phyloP scores from a whole-genome alignment of 345 rosid genomes.

The Gynandropsis gynandra region DNA sequence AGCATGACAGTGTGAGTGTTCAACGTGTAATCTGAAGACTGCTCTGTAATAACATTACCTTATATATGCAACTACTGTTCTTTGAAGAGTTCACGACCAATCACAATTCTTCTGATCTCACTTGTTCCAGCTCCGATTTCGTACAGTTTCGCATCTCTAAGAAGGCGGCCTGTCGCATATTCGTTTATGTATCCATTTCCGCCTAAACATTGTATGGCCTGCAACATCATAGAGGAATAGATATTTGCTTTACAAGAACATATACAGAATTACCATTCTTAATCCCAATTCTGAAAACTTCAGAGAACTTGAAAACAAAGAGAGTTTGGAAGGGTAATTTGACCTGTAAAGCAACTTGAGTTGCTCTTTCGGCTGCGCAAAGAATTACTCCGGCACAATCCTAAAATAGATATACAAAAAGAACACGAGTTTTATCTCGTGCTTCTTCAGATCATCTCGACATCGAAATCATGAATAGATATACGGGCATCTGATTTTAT shows the following conservation, averaged over 20 bases:
- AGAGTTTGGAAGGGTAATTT: constrained; percentile 10
- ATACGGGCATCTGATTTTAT: too few relatives aligned
- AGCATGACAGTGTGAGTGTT: too few relatives aligned
- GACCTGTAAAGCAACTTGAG: constrained; percentile 97
- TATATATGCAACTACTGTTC: constrained; percentile 27
- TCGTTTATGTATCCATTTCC: constrained; percentile 95
- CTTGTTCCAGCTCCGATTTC: constrained; percentile 98
- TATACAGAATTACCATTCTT: too few relatives aligned
- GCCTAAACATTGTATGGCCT: constrained; percentile 97
- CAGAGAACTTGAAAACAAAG: neutral
- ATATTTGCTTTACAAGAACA: too few relatives aligned
- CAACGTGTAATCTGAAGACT: too few relatives aligned
- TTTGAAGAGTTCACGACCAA: constrained; percentile 85
- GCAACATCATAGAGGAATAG: constrained; percentile 33
- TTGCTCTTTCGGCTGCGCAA: constrained; percentile 89
- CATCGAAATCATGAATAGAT: too few relatives aligned
- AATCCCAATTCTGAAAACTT: too few relatives aligned
- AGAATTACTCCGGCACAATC: constrained; percentile 95
- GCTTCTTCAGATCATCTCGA: too few relatives aligned
- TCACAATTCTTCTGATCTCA: constrained; percentile 87
- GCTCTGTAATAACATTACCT: too few relatives aligned
- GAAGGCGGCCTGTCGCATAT: constrained; percentile 79
- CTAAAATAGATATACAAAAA: constrained; percentile 33
- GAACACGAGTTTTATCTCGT: neutral
- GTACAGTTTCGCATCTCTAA: constrained; percentile 87